A percentile compares a stretch with the other conserved stretches of the same genome.
phyloP scores from a whole-genome alignment of 768 basidiomycete genomes.

The Rhizopogon salebrosus region DNA sequence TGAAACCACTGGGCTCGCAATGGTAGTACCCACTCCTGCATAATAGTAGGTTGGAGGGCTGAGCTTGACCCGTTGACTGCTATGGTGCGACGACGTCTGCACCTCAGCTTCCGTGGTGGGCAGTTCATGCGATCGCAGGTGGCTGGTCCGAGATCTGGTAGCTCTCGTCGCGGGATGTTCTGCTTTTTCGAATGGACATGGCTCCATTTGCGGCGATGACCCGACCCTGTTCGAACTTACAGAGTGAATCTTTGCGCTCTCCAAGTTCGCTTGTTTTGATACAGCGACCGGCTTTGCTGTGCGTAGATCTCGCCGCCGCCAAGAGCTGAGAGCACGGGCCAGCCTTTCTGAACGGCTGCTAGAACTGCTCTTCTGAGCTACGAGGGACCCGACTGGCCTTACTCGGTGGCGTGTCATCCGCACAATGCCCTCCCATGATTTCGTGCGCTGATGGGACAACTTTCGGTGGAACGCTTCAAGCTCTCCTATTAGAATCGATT shows the following conservation, averaged over 20 bases:
- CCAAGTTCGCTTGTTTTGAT: too few species aligned
- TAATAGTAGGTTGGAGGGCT: slow-evolving; percentile 61
- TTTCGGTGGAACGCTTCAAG: too few species aligned
- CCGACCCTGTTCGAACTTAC: background rate
- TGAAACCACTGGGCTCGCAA: slow-evolving; percentile 40
- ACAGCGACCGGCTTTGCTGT: background rate
- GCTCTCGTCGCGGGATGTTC: background rate
- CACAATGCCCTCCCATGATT: too few species aligned
- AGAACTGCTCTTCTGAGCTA: background rate
- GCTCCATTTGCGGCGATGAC: background rate
- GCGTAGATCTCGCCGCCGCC: background rate
- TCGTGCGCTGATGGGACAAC: too few species aligned
- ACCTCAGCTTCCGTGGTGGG: background rate
- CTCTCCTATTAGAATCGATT: too few species aligned
- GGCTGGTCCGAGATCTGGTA: background rate
- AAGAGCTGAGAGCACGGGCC: background rate
- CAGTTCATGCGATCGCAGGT: background rate
- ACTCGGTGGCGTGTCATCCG: slow-evolving; percentile 12
- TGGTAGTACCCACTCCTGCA: slow-evolving; percentile 42
- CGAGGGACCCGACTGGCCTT: background rate
- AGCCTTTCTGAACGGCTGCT: background rate
- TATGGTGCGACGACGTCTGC: slow-evolving; percentile 32
- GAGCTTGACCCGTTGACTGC: slow-evolving; percentile 75
- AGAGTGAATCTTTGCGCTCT: too few species aligned
- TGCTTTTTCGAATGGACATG: background rate